Base-by-base conservation (phyloP, 352 stramenopile species). In the Phytophthora sp. region DNA sequence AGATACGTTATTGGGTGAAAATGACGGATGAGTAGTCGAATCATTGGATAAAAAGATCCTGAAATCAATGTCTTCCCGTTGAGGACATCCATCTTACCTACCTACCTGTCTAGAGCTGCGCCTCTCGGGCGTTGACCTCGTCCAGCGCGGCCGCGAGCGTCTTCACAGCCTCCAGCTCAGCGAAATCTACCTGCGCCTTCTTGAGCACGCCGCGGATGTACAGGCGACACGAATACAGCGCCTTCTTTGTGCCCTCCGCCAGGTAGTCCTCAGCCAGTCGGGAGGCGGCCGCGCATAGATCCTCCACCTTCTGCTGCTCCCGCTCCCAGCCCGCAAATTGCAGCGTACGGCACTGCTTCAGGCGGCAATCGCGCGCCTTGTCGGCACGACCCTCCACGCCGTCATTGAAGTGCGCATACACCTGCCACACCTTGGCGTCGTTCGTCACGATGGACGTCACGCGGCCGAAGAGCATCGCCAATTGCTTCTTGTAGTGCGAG, bases 341-440 rank as follows among this genome's bases (percentile, higher is more conserved):
- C 29, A 93, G 53, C 7, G 84, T 83, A 16, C 87, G 85, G 51
- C 86, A 90, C 65, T 91, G 74, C 70, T 93, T 94, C 24, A 93
- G 47, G 16, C 86, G 85, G 45, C 84, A 94, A 55, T 94, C 86
- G 20, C 89, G 80, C 11, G 83, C 88, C 57, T 93, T 93, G 49
- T 90, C 76, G 24, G 68, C 66, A 20, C 87, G 78, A 0, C 73
- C 79, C 7, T 87, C 65, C 7, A 80, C 24, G 16, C 79, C 82
- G 56, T 93, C 80, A 60, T 92, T 91, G 44, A 91, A 92, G 71
- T 90, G 82, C 41, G 86, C 88, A 49, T 93, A 94, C 23, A 94
- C 72, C 58, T 91, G 82, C 86, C 86, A 96, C 57, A 96, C 76
- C 64, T 89, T 89, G 18, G 85, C 59, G 58, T 91, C 85, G 63